Percentiles rank a stretch among this genome's conserved stretches.
Evolutionary conservation across 768 basidiomycete species (phyloP).

Genomic region (Macrocybe gigantea): DNA sequence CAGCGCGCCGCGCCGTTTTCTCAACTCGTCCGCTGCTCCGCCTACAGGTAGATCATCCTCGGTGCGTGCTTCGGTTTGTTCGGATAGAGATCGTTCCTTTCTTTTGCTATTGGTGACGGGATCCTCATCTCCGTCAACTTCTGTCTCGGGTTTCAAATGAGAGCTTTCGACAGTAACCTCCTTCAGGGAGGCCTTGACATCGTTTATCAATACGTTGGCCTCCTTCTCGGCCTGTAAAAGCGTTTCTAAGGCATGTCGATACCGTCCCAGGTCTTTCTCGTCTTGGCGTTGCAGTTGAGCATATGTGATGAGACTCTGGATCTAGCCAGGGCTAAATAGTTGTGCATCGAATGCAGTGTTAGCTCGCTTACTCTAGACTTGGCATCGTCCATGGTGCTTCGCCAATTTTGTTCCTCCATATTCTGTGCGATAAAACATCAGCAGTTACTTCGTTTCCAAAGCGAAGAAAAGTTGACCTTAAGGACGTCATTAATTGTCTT

Average conservation of each 20-base stretch:
- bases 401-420: conserved; percentile 77
- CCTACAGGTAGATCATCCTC: conserved; percentile 40
- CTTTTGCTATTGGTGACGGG: conserved; percentile 42
- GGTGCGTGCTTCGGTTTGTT: conserved; percentile 35
- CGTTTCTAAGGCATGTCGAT: conserved; percentile 48
- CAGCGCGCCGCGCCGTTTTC: conserved; percentile 42
- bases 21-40: conserved; percentile 43
- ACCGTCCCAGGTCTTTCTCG: conserved; percentile 35
- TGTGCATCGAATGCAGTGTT: neutral
- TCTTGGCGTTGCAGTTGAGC: conserved; percentile 62
- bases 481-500: conserved; percentile 82
- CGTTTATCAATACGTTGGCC: conserved; percentile 42
- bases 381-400: conserved; percentile 61
- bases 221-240: conserved; percentile 57
- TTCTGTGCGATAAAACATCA: conserved; percentile 26
- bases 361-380: conserved; percentile 47
- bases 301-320: conserved; percentile 45
- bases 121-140: conserved; percentile 16
- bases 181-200: conserved; percentile 44
- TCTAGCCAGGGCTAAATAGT: conserved; percentile 27
- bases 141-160: too few species aligned
- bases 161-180: conserved; percentile 51
- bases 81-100: conserved; percentile 27
- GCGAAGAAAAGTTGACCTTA: conserved; percentile 34
- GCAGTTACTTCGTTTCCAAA: neutral